Evolutionary conservation across 1,139 yeast species (phyloP), one percentile per base, ranked within the genome.

Genomic region (Blastobotrys buckinghamii): DNA sequence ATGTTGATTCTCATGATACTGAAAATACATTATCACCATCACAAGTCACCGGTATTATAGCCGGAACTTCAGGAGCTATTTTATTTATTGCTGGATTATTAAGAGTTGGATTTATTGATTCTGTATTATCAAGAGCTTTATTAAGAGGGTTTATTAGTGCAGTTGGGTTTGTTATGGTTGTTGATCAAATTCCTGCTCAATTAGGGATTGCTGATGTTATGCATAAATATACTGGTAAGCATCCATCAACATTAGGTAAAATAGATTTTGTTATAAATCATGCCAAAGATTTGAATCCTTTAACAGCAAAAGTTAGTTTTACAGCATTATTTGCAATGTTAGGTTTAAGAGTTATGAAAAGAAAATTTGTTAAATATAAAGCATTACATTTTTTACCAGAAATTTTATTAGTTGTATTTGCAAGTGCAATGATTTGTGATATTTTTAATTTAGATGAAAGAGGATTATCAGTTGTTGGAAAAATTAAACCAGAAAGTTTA

Each of bases 91-190:
- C 88, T 53, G 97, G 97, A 0, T 65, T 92, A 32, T 77, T 87
- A 5, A 72, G 97, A 47, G 81, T 89, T 56, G 98, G 98, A 0
- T 92, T 83, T 62, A 71, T 92, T 44, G 97, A 92, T 59, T 87
- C 88, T 53, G 90, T 92, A 0, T 72, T 92, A 49, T 83, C 94
- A 51, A 84, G 88, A 10, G 83, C 96, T 0, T 71, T 92, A 36
- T 71, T 92, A 29, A 77, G 94, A 57, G 97, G 97, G 0, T 92
- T 92, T 63, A 86, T 92, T 38, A 78, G 92, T 42, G 96, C 95
- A 0, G 95, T 92, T n/a, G 97, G 97, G 12, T 63, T 87, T 16
- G 90, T 90, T 9, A 90, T 92, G 92, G 73, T 88, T 17, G 76
- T 88, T 44, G 89, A 86, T 61, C 84, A 96, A 2, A 61, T 78